These are phyloP conservation scores for Haberlea rhodopensis DNA, from an alignment of 257 asterid species.

Conservation along the genomic window DNA sequence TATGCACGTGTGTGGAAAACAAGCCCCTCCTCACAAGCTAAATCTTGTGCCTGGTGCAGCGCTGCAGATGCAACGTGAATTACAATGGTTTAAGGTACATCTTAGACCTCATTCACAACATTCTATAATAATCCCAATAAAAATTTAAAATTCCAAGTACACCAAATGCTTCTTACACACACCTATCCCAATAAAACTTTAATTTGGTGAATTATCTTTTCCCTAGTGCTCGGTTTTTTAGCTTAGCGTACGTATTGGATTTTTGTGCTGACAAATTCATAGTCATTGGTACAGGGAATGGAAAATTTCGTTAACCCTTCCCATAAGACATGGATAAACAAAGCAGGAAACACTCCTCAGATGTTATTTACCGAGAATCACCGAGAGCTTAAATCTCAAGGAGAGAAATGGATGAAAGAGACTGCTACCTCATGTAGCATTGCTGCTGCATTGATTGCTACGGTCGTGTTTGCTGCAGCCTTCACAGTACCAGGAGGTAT, in stretches of 20 bases:
- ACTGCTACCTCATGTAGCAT: constrained; percentile 8
- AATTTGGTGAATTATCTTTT: no score
- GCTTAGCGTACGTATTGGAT: not conserved
- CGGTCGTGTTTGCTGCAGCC: no score
- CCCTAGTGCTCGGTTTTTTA: no score
- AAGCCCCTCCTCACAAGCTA: not conserved
- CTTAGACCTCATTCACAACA: not conserved
- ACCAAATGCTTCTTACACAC: no score
- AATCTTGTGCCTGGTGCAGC: not conserved
- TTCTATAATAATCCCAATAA: not conserved
- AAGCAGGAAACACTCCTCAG: not conserved
- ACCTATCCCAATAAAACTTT: no score
- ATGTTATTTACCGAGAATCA: constrained; percentile 12
- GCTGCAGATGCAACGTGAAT: constrained; percentile 13
- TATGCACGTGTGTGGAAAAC: constrained; percentile 7
- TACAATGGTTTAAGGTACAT: no score
- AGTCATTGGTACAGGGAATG: not conserved
- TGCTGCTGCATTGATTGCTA: constrained; percentile 19
- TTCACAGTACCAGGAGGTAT: constrained; percentile 26
- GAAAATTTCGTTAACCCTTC: no score
- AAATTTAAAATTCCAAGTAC: not conserved
- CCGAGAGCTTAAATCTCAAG: not conserved
- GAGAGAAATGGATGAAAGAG: constrained; percentile 26
- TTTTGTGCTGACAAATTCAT: not conserved
- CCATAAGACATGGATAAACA: not conserved